Conservation (phyloP, 2,329 filamentous ascomycete species). For the Paecilomyces sp. region DNA sequence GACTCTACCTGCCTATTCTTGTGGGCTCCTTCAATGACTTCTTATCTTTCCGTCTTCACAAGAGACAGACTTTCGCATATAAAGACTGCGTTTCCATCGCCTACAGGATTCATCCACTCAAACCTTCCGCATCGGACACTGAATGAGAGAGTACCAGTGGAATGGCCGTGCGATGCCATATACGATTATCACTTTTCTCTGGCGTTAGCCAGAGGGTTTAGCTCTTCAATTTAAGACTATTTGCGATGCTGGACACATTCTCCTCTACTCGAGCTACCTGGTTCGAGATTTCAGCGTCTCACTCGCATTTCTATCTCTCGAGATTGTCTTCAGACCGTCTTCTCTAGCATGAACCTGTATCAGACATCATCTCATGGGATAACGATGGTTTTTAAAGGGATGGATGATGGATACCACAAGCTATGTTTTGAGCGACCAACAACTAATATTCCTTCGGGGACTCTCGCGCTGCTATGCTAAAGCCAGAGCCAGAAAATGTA, state of each 20-base stretch:
- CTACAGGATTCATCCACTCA: too few relatives aligned
- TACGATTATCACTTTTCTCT: slow-evolving; percentile 7
- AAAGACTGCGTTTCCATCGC: too few relatives aligned
- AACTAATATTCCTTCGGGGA: slow-evolving; percentile 7
- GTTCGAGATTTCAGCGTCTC: background rate
- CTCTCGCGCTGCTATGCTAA: slow-evolving; percentile 9
- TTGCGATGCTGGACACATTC: background rate
- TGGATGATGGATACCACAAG: slow-evolving; percentile 12
- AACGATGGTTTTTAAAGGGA: slow-evolving; percentile 15
- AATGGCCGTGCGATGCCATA: background rate
- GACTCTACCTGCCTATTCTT: too few relatives aligned
- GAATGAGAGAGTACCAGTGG: too few relatives aligned
- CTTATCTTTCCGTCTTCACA: too few relatives aligned
- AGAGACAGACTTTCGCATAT: too few relatives aligned
- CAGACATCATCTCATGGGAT: slow-evolving; percentile 7
- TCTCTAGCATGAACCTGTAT: background rate
- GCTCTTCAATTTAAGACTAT: background rate
- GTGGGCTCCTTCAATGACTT: too few relatives aligned
- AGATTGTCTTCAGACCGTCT: background rate
- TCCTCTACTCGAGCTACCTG: background rate
- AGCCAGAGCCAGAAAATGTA: slow-evolving; percentile 10
- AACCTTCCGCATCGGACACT: too few relatives aligned
- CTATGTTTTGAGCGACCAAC: slow-evolving; percentile 11
- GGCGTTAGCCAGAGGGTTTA: background rate
- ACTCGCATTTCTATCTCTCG: background rate